A percentile compares a stretch with the other conserved stretches of the same genome.
Conservation (phyloP, 768 basidiomycete species). For the Coprinopsis sp. region DNA sequence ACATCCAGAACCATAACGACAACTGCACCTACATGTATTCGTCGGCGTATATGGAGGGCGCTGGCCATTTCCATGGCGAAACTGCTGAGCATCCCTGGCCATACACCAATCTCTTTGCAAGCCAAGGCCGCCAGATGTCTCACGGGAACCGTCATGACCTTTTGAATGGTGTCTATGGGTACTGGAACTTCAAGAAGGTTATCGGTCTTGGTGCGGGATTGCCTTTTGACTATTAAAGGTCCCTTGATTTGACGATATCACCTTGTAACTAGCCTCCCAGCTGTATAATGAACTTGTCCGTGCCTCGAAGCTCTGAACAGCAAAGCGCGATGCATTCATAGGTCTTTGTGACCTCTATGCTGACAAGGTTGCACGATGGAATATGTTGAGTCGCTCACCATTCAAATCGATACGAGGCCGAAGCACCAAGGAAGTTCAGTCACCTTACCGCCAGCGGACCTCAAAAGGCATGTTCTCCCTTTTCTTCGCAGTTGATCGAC, state of each 20-base stretch:
- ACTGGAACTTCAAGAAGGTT: slow-evolving; percentile 20
- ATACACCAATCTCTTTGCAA: slow-evolving; percentile 17
- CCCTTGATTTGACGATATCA: not conserved
- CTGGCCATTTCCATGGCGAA: slow-evolving; percentile 27
- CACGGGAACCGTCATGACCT: slow-evolving; percentile 24
- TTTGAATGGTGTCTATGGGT: slow-evolving; percentile 14
- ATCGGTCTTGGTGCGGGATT: not conserved
- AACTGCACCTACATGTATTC: slow-evolving; percentile 21
- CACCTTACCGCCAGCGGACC: slow-evolving; percentile 9
- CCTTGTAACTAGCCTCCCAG: not conserved
- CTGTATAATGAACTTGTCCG: not conserved
- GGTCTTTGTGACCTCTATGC: not conserved
- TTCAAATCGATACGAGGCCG: not conserved
- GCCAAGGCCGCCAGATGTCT: slow-evolving; percentile 24
- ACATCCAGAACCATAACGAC: slow-evolving; percentile 24
- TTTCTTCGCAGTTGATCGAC: not conserved
- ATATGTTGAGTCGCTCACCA: not conserved
- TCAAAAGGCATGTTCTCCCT: slow-evolving; percentile 9
- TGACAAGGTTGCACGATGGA: slow-evolving; percentile 6
- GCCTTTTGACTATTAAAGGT: too few species aligned
- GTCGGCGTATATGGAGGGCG: slow-evolving; percentile 14
- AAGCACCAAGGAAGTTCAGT: slow-evolving; percentile 7
- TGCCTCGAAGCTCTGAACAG: not conserved
- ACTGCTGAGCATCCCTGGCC: slow-evolving; percentile 24
- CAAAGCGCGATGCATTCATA: not conserved